phyloP scores from a whole-genome alignment of 2,329 filamentous ascomycete genomes.

The Monosporascus sp. region DNA sequence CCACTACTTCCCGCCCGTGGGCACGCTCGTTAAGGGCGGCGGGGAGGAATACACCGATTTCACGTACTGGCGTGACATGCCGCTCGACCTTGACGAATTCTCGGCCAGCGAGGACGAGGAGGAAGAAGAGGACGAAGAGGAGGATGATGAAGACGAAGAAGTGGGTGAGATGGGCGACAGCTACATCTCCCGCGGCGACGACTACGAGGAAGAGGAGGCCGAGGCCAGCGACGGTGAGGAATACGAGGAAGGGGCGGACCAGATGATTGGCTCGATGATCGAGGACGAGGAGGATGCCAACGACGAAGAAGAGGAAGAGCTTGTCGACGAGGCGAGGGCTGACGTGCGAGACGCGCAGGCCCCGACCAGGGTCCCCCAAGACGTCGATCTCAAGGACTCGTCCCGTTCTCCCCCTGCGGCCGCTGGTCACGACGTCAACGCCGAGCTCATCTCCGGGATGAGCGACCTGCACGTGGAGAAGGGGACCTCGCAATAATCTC shows the following conservation, averaged over 20 bases:
- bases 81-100: constrained; percentile 82
- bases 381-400: constrained; percentile 4
- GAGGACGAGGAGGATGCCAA: constrained; percentile 31
- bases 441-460: constrained; percentile 57
- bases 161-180: constrained; percentile 41
- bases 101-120: constrained; percentile 64
- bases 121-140: constrained; percentile 28
- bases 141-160: constrained; percentile 39
- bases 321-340: constrained; percentile 23
- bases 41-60: constrained; percentile 97
- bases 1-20: constrained; percentile 94
- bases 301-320: constrained; percentile 32
- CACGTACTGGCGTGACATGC: constrained; percentile 86
- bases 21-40: constrained; percentile 78
- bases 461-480: constrained; percentile 46
- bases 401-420: constrained; percentile 9
- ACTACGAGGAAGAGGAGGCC: constrained; percentile 20
- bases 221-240: constrained; percentile 36
- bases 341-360: neutral
- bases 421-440: constrained; percentile 42
- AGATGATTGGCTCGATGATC: constrained; percentile 35
- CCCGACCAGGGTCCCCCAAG: constrained; percentile 8
- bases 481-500: constrained; percentile 14
- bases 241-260: constrained; percentile 36
- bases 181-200: constrained; percentile 35